Percentiles rank a stretch among this genome's conserved stretches.
Conservation (phyloP, 768 basidiomycete species). For the Hortiboletus campestris region DNA sequence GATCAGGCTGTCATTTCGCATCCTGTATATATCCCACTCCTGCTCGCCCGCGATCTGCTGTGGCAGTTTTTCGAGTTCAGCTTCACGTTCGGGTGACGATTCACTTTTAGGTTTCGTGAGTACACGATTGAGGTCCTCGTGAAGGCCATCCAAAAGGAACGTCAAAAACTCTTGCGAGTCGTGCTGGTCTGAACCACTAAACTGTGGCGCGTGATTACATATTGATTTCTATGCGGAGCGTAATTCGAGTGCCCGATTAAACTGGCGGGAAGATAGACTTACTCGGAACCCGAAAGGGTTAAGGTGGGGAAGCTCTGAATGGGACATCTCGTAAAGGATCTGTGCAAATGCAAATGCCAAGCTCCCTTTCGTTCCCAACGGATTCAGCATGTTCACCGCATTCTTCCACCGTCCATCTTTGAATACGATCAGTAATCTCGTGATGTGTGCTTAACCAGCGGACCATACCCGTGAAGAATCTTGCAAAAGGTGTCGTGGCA, state of each 20-base stretch:
- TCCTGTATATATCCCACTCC: slow-evolving; percentile 90
- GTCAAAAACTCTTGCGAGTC: slow-evolving; percentile 97
- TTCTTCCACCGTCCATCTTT: slow-evolving; percentile 79
- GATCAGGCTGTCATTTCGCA: slow-evolving; percentile 88
- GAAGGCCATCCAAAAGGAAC: slow-evolving; percentile 89
- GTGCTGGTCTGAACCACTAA: slow-evolving; percentile 87
- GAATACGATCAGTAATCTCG: slow-evolving; percentile 2
- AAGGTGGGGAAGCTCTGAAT: slow-evolving; percentile 78
- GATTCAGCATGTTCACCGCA: slow-evolving; percentile 83
- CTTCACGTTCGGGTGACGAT: slow-evolving; percentile 77
- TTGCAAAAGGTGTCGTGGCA: slow-evolving; percentile 89
- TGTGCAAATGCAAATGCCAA: slow-evolving; percentile 81
- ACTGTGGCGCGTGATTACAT: slow-evolving; percentile 64
- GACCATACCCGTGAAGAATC: slow-evolving; percentile 79
- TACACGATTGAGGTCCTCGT: slow-evolving; percentile 85
- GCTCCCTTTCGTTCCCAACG: slow-evolving; percentile 82
- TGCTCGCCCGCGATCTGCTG: slow-evolving; percentile 86
- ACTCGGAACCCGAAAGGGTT: slow-evolving; percentile 85
- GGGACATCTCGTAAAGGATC: slow-evolving; percentile 85
- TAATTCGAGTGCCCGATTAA: not conserved
- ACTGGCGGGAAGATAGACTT: slow-evolving; percentile 33
- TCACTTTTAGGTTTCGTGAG: slow-evolving; percentile 65
- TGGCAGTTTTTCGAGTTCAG: slow-evolving; percentile 82
- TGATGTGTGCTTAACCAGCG: not conserved
- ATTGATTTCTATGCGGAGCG: slow-evolving; percentile 48